A percentile compares a stretch with the other conserved stretches of the same genome.
These are phyloP conservation scores for Botrytis hyacinthi DNA, from an alignment of 2,329 filamentous ascomycete genomes.

Conservation along the genomic window DNA sequence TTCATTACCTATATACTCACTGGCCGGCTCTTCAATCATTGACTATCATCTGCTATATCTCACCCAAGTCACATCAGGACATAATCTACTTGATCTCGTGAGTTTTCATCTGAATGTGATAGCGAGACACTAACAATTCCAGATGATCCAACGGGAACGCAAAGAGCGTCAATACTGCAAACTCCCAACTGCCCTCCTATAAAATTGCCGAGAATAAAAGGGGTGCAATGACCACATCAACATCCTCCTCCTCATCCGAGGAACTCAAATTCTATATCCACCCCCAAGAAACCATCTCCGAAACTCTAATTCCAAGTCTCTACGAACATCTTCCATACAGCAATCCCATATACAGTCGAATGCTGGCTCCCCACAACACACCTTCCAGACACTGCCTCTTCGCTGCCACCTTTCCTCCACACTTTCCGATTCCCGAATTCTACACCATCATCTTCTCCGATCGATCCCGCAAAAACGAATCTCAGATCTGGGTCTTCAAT, in stretches of 20 bases:
- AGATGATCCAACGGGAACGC: background rate
- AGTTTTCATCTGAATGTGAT: background rate
- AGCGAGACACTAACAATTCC: background rate
- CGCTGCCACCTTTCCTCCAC: conserved; percentile 33
- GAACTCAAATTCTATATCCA: conserved; percentile 23
- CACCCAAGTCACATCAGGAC: background rate
- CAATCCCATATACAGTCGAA: conserved; percentile 35
- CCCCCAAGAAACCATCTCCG: conserved; percentile 27
- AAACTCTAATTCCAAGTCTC: conserved; percentile 30
- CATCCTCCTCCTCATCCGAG: background rate
- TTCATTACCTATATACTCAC: background rate
- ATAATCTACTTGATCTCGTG: background rate
- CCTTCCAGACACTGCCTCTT: conserved; percentile 35
- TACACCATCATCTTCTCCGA: conserved; percentile 37
- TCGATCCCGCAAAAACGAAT: conserved; percentile 34
- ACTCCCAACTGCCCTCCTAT: background rate
- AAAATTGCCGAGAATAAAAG: background rate
- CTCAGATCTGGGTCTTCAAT: conserved; percentile 38
- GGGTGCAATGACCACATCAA: background rate
- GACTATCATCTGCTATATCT: no score
- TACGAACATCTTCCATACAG: conserved; percentile 32
- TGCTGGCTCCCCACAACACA: conserved; percentile 35
- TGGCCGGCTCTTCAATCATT: background rate
- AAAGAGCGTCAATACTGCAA: background rate
- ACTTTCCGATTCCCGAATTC: conserved; percentile 13